Base-by-base conservation (phyloP, 2,329 filamentous ascomycete species). In the Pestalotiopsis sp. region DNA sequence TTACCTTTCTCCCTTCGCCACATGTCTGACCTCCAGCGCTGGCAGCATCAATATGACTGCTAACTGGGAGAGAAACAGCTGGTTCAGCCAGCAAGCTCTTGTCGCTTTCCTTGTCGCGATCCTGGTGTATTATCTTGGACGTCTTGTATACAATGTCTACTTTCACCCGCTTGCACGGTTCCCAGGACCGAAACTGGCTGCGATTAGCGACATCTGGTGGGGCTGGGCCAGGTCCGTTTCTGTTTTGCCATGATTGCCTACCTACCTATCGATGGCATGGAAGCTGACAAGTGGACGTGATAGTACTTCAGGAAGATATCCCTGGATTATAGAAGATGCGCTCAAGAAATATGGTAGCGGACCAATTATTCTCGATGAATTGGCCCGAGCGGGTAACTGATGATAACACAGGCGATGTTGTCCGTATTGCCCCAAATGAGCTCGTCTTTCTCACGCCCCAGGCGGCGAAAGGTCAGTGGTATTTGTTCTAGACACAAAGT, bases 131-230 rank as follows among this genome's bases (percentile, higher is more conserved):
- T 27, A 17, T 23, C 14, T 56, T n/a, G 23, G 56, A 36, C 61
- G 61, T 12, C 27, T 20, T 23, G 14, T 76, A 17, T 73, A 72
- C 60, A 58, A 69, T 38, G 36, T 74, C 31, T 65, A 72, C 25
- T 71, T 74, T 39, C 72, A 77, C 45, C 75, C 74, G 4, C 66
- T 75, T 9, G 65, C 72, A 3, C 64, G 57, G 12, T 69, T 74
- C 25, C 73, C 74, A 0, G 73, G 73, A 4, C 75, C 72, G 7
- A 72, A 71, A 39, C 25, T 71, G 20, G 69, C 71, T 2, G 73
- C 74, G 0, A 12, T 73, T 2, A 71, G 70, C 3, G 66, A 70
- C n/a, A 57, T 69, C 57, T 71, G 71, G 38, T 73, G 74, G 52
- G 73, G 56, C 2, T 66, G 20, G 70, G 64, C 59, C 69, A 70